Base-by-base conservation (phyloP, 345 rosid species). In the Triadica sebifera region DNA sequence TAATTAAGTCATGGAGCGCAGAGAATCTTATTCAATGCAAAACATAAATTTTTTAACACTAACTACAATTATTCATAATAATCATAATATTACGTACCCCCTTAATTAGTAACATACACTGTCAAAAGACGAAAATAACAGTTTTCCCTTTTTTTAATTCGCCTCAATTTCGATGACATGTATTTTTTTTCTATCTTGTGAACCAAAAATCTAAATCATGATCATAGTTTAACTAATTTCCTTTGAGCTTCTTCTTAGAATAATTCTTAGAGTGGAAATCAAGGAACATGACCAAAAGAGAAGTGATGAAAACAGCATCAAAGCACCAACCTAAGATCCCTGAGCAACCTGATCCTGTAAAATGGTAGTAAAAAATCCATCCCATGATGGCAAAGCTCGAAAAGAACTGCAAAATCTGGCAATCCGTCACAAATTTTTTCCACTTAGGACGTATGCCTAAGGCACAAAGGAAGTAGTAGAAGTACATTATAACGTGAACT, bases 401-500 rank as follows among this genome's bases (percentile, higher is more conserved):
- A 60, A 79, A 73, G 68, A 90, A 90, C 83, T 90, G 95, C 78
- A 81, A 10, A 45, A 90, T 83, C 81, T 90, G 95, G 71, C 81
- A 78, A 38, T 88, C 86, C 0, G 95, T 90, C 19, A 88, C 92
- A 20, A 80, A 37, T 46, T 81, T 85, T 82, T 90, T 88, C 95
- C 95, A 90, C 73, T 29, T 80, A 0, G 95, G 95, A 4, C 88
- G 84, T 24, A 69, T 17, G 71, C 92, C 95, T 0, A 88, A 4
- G 0, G 87, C 51, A 47, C 86, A 84, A 41, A 84, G 70, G 3
- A 90, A 57, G 63, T 88, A 90, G 59, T 90, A 90, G 6, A 70
- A 72, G 81, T 90, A 90, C 92, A 90, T 87, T 0, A 90, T 51
- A 1, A 86, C 88, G 71, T 90, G 95, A 25, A 90, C 95, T 1